phyloP scores from a whole-genome alignment of 306 rosid species.

The Sicyos baderoa region DNA sequence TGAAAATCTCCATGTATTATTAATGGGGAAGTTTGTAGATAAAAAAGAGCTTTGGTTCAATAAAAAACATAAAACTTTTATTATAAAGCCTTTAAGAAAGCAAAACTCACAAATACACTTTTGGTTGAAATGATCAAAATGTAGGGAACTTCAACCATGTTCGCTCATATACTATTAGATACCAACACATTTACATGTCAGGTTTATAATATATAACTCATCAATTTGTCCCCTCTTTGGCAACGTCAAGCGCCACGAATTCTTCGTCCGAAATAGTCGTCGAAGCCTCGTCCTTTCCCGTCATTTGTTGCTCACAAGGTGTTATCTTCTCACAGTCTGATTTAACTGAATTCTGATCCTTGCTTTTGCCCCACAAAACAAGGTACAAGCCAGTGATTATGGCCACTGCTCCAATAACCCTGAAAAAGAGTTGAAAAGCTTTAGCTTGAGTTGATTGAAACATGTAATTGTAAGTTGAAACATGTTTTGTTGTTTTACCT shows the following conservation, averaged over 20 bases:
- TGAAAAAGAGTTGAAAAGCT: constrained; percentile 7
- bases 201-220: neutral
- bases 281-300: neutral
- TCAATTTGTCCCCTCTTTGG: constrained; percentile 4
- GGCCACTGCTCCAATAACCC: constrained; percentile 37
- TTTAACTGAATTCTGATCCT: constrained; percentile 22
- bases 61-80: neutral
- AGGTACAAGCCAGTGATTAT: constrained; percentile 37
- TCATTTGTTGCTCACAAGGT: constrained; percentile 16
- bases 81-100: neutral
- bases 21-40: too few species aligned
- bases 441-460: neutral
- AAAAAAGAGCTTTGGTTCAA: neutral
- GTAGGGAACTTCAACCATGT: neutral
- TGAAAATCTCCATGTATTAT: too few species aligned
- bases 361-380: constrained; percentile 47
- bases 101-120: neutral
- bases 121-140: neutral
- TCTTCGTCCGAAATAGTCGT: neutral
- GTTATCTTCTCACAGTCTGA: neutral
- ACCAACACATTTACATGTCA: neutral
- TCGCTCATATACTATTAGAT: neutral
- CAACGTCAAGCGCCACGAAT: neutral
- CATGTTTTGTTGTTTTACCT: constrained; percentile 21
- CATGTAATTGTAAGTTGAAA: neutral